phyloP scores from a whole-genome alignment of 495 filamentous ascomycete species.

The Annulohypoxylon maeteangense region DNA sequence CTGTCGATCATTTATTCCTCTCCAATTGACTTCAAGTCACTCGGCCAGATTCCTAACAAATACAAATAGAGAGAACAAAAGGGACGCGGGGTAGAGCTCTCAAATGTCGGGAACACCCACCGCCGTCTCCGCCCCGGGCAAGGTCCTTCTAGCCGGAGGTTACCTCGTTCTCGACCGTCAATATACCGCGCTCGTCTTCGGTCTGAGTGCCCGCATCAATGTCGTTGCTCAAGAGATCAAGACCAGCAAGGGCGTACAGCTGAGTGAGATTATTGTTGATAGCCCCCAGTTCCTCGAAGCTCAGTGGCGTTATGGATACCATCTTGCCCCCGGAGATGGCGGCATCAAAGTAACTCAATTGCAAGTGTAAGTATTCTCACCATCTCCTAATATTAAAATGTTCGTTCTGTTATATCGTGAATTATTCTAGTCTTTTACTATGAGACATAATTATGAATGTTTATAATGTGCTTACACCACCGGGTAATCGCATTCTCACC shows the following conservation, averaged over 20 bases:
- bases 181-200: slow-evolving; percentile 92
- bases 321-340: slow-evolving; percentile 72
- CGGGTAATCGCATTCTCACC: too few relatives aligned
- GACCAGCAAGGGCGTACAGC: slow-evolving; percentile 65
- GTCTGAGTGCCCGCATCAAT: slow-evolving; percentile 93
- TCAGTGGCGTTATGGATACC: slow-evolving; percentile 84
- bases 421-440: neutral
- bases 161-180: slow-evolving; percentile 92
- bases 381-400: slow-evolving; percentile 13
- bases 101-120: slow-evolving; percentile 44
- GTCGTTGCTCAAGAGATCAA: slow-evolving; percentile 74
- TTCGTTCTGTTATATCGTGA: neutral
- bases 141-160: slow-evolving; percentile 93
- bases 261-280: slow-evolving; percentile 79
- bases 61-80: slow-evolving; percentile 1
- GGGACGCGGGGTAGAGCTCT: slow-evolving; percentile 26
- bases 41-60: neutral
- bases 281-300: slow-evolving; percentile 92
- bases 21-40: slow-evolving; percentile 23
- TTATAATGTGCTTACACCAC: neutral
- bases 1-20: slow-evolving; percentile 41
- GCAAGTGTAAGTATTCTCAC: slow-evolving; percentile 70
- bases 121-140: slow-evolving; percentile 92
- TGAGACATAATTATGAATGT: neutral
- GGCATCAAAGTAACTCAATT: slow-evolving; percentile 82